Percentiles rank a stretch among this genome's conserved stretches.
Conservation (phyloP, 352 stramenopile genomes). For the Phytophthora sp. region DNA sequence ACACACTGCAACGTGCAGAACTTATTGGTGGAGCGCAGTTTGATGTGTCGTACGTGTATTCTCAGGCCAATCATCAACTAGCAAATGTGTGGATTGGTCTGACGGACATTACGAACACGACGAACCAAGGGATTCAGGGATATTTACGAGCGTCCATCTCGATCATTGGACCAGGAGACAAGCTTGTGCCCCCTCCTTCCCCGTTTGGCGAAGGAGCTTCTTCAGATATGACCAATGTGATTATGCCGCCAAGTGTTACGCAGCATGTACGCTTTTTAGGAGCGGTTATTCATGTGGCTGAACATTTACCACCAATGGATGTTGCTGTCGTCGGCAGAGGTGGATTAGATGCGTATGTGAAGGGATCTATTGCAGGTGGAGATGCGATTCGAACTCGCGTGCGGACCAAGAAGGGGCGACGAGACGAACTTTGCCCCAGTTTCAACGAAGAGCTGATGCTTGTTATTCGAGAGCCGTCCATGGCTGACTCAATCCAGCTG, state of each 20-base stretch:
- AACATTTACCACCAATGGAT: constrained; percentile 83
- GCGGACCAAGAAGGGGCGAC: constrained; percentile 75
- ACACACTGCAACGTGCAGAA: constrained; percentile 86
- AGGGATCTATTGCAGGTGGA: constrained; percentile 58
- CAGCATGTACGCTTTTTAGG: constrained; percentile 81
- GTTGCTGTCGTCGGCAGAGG: constrained; percentile 61
- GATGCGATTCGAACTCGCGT: constrained; percentile 75
- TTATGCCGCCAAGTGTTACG: constrained; percentile 79
- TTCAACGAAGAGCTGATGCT: constrained; percentile 87
- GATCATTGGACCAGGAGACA: constrained; percentile 89
- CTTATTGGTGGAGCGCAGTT: constrained; percentile 90
- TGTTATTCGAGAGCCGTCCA: constrained; percentile 78
- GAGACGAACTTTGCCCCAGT: constrained; percentile 65
- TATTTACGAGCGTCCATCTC: constrained; percentile 90
- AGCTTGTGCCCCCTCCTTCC: constrained; percentile 70
- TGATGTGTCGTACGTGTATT: constrained; percentile 90
- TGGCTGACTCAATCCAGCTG: constrained; percentile 80
- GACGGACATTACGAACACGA: constrained; percentile 81
- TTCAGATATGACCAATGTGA: constrained; percentile 64
- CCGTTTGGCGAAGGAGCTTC: constrained; percentile 54
- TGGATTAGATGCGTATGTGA: constrained; percentile 79
- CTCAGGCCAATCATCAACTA: constrained; percentile 87
- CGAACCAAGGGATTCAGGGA: constrained; percentile 90
- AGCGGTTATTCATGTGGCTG: constrained; percentile 67
- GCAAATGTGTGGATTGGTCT: constrained; percentile 92